These are phyloP conservation scores for Oryza coarctata DNA, from an alignment of 176 grass and related monocot species.

Conservation along the genomic window DNA sequence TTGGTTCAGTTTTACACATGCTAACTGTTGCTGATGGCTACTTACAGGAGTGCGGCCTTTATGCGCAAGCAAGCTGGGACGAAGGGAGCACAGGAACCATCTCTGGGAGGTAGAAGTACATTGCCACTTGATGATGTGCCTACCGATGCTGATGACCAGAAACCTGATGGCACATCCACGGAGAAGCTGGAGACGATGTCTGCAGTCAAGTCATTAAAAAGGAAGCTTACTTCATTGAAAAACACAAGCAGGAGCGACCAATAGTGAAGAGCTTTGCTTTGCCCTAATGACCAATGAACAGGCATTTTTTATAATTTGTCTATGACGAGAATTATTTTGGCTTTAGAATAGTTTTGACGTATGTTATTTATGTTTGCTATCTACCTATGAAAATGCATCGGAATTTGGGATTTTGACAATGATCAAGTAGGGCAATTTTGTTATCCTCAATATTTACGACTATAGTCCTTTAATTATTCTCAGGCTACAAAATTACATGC, in stretches of 20 bases:
- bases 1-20: background rate
- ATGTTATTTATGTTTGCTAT: background rate
- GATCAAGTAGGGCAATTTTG: background rate
- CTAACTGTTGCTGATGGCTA: background rate
- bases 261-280: background rate
- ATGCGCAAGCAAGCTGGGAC: constrained; percentile 41
- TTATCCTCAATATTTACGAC: background rate
- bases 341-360: background rate
- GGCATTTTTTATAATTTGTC: background rate
- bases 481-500: background rate
- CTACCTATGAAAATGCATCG: background rate
- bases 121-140: constrained; percentile 24
- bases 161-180: background rate
- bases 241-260: constrained; percentile 18
- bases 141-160: background rate
- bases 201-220: constrained; percentile 53
- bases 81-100: constrained; percentile 7
- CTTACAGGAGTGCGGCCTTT: constrained; percentile 51
- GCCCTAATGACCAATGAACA: background rate
- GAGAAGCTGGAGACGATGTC: constrained; percentile 51
- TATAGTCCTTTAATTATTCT: background rate
- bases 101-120: constrained; percentile 14
- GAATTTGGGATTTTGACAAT: constrained; percentile 1
- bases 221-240: constrained; percentile 44
- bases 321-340: background rate